Conservation (phyloP, 2,329 filamentous ascomycete species). For the Aspergillus pseudonomiae region DNA sequence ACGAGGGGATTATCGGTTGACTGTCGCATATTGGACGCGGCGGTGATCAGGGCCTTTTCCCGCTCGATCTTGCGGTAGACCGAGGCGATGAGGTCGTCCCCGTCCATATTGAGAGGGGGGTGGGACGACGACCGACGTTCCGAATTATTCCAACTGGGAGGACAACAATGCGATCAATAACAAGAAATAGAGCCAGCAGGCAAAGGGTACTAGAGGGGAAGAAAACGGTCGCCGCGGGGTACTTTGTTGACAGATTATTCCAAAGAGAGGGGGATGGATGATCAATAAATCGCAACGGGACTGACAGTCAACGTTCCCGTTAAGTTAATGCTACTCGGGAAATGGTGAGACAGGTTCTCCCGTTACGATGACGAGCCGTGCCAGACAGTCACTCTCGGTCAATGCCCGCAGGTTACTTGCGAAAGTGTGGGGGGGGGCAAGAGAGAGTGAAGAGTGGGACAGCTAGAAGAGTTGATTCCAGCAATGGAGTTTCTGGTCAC, state of each 20-base stretch:
- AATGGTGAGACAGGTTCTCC: constrained; percentile 17
- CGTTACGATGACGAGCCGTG: constrained; percentile 15
- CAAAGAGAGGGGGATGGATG: constrained; percentile 9
- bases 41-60: constrained; percentile 92
- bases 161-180: constrained; percentile 14
- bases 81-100: constrained; percentile 69
- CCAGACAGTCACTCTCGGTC: background rate
- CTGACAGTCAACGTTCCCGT: constrained; percentile 4
- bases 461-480: background rate
- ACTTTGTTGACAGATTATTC: constrained; percentile 27
- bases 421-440: background rate
- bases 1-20: constrained; percentile 93
- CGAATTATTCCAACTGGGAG: constrained; percentile 16
- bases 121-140: constrained; percentile 13
- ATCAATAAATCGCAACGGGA: constrained; percentile 16
- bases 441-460: background rate
- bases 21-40: constrained; percentile 91
- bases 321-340: constrained; percentile 13
- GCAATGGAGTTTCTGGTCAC: background rate
- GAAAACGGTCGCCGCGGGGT: constrained; percentile 24
- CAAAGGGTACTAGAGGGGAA: constrained; percentile 12
- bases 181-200: constrained; percentile 4
- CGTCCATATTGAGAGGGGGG: constrained; percentile 54
- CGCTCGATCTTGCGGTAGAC: constrained; percentile 97
- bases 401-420: background rate